A percentile compares a stretch with the other conserved stretches of the same genome.
Evolutionary conservation across 2,329 filamentous ascomycete genomes (phyloP).

Genomic region (Ophiostoma sp.): DNA sequence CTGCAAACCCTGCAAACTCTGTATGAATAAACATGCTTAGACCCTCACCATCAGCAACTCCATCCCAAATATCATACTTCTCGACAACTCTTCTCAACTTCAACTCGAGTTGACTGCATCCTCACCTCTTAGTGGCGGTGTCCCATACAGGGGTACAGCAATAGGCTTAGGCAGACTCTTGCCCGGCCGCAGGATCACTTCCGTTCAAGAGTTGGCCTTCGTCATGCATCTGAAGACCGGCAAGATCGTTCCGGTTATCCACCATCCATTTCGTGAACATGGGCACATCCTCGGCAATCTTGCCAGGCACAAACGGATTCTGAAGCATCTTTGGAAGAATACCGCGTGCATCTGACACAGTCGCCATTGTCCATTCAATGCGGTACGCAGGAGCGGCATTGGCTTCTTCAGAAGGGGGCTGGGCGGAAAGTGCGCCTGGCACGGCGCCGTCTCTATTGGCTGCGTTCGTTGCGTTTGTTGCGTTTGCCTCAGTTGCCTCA

Average conservation of each 20-base stretch:
- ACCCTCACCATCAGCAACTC: neutral
- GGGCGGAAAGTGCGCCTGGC: neutral
- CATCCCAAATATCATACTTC: too few relatives aligned
- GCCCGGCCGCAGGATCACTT: neutral
- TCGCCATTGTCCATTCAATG: slow-evolving; percentile 74
- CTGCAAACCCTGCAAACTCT: too few relatives aligned
- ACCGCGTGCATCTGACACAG: slow-evolving; percentile 65
- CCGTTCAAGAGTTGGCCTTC: neutral
- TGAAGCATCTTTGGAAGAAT: slow-evolving; percentile 61
- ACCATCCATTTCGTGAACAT: slow-evolving; percentile 61
- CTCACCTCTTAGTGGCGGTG: too few relatives aligned
- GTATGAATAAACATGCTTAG: neutral
- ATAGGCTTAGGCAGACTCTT: too few relatives aligned
- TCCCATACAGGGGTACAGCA: too few relatives aligned
- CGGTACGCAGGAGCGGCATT: neutral
- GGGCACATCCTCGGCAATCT: slow-evolving; percentile 66
- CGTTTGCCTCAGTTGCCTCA: neutral
- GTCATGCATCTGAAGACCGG: neutral
- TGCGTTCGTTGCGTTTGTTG: slow-evolving; percentile 28
- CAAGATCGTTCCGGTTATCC: slow-evolving; percentile 36
- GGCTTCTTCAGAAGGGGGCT: neutral
- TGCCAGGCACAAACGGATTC: slow-evolving; percentile 55
- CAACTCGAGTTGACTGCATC: neutral
- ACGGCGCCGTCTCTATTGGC: neutral
- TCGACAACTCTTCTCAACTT: too few relatives aligned